These are phyloP conservation scores for Raddia distichophylla DNA, from an alignment of 176 grass and related monocot genomes.

Conservation along the genomic window DNA sequence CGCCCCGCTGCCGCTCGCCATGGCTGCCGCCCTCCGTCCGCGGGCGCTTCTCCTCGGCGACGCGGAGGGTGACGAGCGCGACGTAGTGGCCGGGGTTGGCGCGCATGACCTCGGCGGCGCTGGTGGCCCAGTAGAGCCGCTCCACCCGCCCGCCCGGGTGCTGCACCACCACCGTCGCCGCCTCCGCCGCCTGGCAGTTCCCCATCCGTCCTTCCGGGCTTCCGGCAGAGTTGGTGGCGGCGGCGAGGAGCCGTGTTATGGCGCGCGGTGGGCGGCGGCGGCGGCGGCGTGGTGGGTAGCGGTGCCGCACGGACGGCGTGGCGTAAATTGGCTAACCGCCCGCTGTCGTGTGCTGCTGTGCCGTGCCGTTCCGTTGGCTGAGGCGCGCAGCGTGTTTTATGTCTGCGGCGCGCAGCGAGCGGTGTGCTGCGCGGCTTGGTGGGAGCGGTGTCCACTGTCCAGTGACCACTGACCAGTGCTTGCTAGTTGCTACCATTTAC, in stretches of 20 bases:
- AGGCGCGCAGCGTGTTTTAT: not conserved
- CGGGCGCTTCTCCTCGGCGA: conserved; percentile 30
- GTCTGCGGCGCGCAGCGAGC: too few species aligned
- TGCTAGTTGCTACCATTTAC: too few species aligned
- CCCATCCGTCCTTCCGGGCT: conserved; percentile 59
- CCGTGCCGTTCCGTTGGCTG: not conserved
- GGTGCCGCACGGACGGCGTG: conserved; percentile 16
- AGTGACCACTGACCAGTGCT: too few species aligned
- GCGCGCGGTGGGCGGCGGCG: conserved; percentile 14
- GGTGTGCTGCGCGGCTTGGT: too few species aligned
- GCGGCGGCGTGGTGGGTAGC: not conserved
- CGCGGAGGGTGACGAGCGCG: conserved; percentile 69
- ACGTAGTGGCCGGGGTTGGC: conserved; percentile 91
- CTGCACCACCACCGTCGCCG: conserved; percentile 75
- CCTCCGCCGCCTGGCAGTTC: conserved; percentile 96
- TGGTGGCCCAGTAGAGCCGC: conserved; percentile 84
- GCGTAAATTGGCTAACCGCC: not conserved
- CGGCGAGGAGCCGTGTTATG: not conserved
- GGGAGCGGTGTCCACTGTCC: not conserved
- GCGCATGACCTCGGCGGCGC: conserved; percentile 82
- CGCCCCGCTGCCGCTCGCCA: not conserved
- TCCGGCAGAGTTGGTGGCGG: not conserved
- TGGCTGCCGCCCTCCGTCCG: not conserved
- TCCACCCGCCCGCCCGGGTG: conserved; percentile 83
- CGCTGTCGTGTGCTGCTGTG: not conserved